These are phyloP conservation scores for Globisporangium camurandrum DNA, from an alignment of 352 stramenopile genomes.

Conservation along the genomic window DNA sequence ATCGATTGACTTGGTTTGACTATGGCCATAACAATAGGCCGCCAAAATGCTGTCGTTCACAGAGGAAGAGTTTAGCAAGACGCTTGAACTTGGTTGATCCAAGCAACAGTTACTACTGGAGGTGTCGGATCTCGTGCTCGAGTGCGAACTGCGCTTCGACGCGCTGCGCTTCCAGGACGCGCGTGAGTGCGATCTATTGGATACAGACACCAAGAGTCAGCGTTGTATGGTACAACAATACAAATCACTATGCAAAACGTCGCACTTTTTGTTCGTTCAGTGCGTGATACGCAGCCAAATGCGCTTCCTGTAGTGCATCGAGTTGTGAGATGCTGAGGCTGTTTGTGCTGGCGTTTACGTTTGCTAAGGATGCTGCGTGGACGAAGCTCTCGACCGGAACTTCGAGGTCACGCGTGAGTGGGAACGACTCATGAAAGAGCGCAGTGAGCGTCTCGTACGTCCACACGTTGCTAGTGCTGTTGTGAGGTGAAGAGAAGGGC, in stretches of 20 bases:
- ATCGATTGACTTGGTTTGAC: too few species aligned
- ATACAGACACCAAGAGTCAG: not conserved
- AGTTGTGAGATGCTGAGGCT: slow-evolving; percentile 79
- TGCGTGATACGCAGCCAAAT: slow-evolving; percentile 74
- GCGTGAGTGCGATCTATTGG: slow-evolving; percentile 57
- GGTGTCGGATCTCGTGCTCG: slow-evolving; percentile 38
- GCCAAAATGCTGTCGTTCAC: slow-evolving; percentile 85
- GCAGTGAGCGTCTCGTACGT: slow-evolving; percentile 45
- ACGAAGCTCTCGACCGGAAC: slow-evolving; percentile 71
- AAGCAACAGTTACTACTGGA: not conserved
- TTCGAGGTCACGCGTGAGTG: slow-evolving; percentile 64
- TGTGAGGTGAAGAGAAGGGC: too few species aligned
- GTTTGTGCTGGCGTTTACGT: slow-evolving; percentile 31
- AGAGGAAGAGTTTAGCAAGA: slow-evolving; percentile 78
- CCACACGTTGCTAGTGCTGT: too few species aligned
- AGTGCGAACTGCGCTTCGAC: slow-evolving; percentile 62
- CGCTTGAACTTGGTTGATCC: slow-evolving; percentile 45
- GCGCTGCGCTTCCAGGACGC: slow-evolving; percentile 66
- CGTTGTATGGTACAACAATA: not conserved
- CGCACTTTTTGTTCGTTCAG: slow-evolving; percentile 78
- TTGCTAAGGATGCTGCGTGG: slow-evolving; percentile 44
- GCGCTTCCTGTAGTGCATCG: slow-evolving; percentile 73
- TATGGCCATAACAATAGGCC: slow-evolving; percentile 18
- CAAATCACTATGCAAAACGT: slow-evolving; percentile 6
- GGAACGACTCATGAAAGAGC: slow-evolving; percentile 57